A percentile compares a stretch with the other conserved stretches of the same genome.
Evolutionary conservation across 371 early-diverging fungal genomes (phyloP).

Genomic region (Mortierella polycephala): DNA sequence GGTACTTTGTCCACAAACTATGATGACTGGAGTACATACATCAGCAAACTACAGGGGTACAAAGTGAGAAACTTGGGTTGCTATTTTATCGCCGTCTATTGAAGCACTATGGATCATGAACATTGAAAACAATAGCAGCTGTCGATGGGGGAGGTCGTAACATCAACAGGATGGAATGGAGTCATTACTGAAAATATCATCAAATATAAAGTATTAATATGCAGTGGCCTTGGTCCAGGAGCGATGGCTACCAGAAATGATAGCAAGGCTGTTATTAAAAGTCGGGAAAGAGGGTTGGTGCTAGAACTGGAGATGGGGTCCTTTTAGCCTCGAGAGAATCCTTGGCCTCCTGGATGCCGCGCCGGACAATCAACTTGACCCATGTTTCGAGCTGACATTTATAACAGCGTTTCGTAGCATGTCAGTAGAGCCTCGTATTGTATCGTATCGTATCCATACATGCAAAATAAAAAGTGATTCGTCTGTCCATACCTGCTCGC

Average conservation of each 20-base stretch:
- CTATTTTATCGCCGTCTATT: too few species aligned
- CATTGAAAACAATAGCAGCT: too few species aligned
- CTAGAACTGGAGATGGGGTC: background rate
- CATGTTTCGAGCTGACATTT: slow-evolving; percentile 19
- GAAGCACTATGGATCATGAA: too few species aligned
- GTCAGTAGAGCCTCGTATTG: background rate
- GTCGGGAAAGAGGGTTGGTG: slow-evolving; percentile 10
- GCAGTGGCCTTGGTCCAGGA: background rate
- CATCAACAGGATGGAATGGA: background rate
- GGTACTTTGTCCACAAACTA: too few species aligned
- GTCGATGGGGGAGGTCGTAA: background rate
- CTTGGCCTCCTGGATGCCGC: slow-evolving; percentile 52
- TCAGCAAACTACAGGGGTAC: too few species aligned
- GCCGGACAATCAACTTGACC: slow-evolving; percentile 43
- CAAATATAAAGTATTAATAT: background rate
- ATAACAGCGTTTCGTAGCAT: background rate
- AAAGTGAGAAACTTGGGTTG: too few species aligned
- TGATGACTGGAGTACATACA: too few species aligned
- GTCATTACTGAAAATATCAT: background rate
- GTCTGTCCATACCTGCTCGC: slow-evolving; percentile 32
- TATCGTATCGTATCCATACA: too few species aligned
- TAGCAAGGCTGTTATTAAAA: slow-evolving; percentile 11
- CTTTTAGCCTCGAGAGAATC: slow-evolving; percentile 25
- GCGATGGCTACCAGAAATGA: background rate
- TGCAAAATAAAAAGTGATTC: background rate